Conservation (phyloP, 2,329 filamentous ascomycete genomes). For the Fusarium xyrophilum region DNA sequence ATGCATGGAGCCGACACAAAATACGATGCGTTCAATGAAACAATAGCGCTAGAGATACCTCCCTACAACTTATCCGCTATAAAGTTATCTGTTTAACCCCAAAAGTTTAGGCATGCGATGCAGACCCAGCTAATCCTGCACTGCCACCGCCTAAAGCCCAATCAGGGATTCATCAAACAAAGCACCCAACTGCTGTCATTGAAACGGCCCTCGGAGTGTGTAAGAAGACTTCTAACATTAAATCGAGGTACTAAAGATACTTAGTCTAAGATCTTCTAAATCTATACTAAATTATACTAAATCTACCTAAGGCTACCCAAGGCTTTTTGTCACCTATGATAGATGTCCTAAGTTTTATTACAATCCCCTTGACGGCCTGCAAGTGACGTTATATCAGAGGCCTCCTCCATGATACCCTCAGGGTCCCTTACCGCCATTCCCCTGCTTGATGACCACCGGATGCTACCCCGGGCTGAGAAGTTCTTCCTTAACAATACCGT, state of each 20-base stretch:
- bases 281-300: no score
- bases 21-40: conserved; percentile 18
- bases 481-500: conserved; percentile 21
- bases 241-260: no score
- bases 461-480: conserved; percentile 4
- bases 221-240: no score
- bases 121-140: conserved; percentile 2
- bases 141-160: conserved; percentile 23
- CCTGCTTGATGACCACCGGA: conserved; percentile 22
- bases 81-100: not conserved
- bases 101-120: conserved; percentile 15
- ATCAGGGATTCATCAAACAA: conserved; percentile 3
- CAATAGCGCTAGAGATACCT: conserved; percentile 15
- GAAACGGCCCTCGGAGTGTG: no score
- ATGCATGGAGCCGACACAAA: not conserved
- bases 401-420: conserved; percentile 5
- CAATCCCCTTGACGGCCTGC: not conserved
- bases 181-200: conserved; percentile 4
- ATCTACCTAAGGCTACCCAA: no score
- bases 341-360: no score
- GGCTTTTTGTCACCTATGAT: no score
- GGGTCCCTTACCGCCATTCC: conserved; percentile 34
- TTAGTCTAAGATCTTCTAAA: no score
- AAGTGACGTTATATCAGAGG: conserved; percentile 18
- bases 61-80: not conserved